These are phyloP conservation scores for Sophora flavescens DNA, from an alignment of 306 rosid species.

Conservation along the genomic window DNA sequence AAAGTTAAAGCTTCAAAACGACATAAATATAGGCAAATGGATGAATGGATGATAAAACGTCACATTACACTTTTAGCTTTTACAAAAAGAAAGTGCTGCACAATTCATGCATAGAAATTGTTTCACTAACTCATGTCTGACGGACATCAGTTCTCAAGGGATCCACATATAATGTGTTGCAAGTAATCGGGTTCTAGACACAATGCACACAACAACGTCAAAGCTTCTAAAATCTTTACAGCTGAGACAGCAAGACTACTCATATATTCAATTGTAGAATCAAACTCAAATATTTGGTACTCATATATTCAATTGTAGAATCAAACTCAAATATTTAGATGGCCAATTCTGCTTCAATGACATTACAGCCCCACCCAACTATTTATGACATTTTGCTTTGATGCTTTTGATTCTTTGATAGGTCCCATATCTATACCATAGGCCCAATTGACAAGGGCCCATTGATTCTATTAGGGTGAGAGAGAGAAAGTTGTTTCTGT, in stretches of 20 bases:
- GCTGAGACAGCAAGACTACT: not conserved
- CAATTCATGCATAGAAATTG: conserved; percentile 10
- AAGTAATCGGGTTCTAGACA: not conserved
- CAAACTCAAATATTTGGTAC: not conserved
- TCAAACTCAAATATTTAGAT: not conserved
- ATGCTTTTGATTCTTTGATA: too few relatives aligned
- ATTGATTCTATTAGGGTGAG: too few relatives aligned
- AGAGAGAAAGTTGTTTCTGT: too few relatives aligned
- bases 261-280: not conserved
- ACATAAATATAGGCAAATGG: not conserved
- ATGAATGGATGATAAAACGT: not conserved
- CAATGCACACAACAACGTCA: not conserved
- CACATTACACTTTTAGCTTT: not conserved
- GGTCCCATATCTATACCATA: too few relatives aligned
- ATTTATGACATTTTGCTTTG: not conserved
- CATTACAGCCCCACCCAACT: conserved; percentile 1
- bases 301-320: not conserved
- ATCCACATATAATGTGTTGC: not conserved
- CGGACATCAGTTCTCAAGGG: conserved; percentile 8
- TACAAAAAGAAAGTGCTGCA: not conserved
- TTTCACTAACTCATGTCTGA: not conserved
- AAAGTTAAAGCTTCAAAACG: not conserved
- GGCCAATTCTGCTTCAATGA: not conserved
- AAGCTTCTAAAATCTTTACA: not conserved
- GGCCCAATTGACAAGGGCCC: too few relatives aligned